phyloP scores from a whole-genome alignment of 352 stramenopile genomes.

The Phytophthora sojae region DNA sequence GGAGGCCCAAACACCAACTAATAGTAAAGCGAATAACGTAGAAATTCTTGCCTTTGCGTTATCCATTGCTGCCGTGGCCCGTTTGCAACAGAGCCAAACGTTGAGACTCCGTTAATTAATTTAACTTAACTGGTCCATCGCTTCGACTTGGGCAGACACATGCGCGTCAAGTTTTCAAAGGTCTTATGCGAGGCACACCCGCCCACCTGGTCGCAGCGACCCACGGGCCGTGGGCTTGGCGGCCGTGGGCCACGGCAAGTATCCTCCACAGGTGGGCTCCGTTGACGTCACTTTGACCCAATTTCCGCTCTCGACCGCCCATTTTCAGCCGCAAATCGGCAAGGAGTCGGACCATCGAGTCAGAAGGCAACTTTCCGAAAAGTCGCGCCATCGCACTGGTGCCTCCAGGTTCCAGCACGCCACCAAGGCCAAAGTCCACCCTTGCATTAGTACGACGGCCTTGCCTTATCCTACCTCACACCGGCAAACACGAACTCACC shows the following conservation, averaged over 20 bases:
- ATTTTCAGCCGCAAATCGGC: not conserved
- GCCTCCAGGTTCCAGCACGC: not conserved
- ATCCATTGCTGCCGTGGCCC: no score
- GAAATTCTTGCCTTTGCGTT: no score
- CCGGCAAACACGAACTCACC: not conserved
- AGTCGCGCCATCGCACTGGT: not conserved
- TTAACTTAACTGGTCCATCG: no score
- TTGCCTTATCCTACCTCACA: not conserved
- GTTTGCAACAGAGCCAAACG: not conserved
- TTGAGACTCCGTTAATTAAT: not conserved
- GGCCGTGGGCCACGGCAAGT: no score
- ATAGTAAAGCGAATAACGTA: not conserved
- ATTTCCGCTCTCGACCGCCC: not conserved
- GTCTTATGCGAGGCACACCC: not conserved
- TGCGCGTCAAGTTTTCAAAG: not conserved
- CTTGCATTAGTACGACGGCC: not conserved
- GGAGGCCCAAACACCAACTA: not conserved
- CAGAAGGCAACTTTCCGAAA: slow-evolving; percentile 17
- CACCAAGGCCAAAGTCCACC: not conserved
- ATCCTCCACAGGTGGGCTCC: not conserved
- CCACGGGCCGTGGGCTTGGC: no score
- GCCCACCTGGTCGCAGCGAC: not conserved
- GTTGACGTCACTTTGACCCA: not conserved
- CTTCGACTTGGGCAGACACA: slow-evolving; percentile 1
- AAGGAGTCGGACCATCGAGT: slow-evolving; percentile 22